A percentile compares a stretch with the other conserved stretches of the same genome.
Conservation (phyloP, 305 asterid genomes). For the Withania somnifera region DNA sequence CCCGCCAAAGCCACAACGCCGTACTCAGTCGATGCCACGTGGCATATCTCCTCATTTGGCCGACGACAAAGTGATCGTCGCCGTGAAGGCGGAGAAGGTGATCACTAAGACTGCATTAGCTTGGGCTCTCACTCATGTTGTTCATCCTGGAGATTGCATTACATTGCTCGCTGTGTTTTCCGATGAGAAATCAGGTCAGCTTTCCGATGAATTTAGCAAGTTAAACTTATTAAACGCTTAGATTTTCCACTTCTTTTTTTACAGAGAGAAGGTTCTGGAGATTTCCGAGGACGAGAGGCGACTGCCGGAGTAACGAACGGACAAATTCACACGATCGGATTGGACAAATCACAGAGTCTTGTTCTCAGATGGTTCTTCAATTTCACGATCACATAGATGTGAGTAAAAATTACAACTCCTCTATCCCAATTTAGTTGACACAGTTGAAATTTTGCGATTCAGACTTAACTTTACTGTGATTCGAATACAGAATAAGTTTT, state of each 20-base stretch:
- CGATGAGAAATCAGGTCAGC: constrained; percentile 24
- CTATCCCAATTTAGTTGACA: no score
- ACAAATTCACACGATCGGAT: constrained; percentile 38
- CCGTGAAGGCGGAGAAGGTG: constrained; percentile 65
- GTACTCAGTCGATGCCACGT: constrained; percentile 8
- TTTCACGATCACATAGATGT: constrained; percentile 39
- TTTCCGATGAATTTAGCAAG: background rate
- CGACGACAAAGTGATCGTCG: constrained; percentile 57
- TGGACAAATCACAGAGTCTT: constrained; percentile 49
- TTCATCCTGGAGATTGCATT: constrained; percentile 56
- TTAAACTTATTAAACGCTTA: background rate
- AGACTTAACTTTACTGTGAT: no score
- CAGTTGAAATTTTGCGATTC: no score
- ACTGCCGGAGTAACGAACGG: constrained; percentile 25
- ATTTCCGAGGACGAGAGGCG: constrained; percentile 36
- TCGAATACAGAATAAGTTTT: no score
- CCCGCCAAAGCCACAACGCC: constrained; percentile 35
- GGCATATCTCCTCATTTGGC: constrained; percentile 8
- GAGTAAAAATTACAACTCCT: background rate
- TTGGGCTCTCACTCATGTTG: constrained; percentile 79
- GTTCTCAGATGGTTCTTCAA: constrained; percentile 80
- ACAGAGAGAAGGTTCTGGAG: constrained; percentile 56
- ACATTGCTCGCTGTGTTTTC: constrained; percentile 55
- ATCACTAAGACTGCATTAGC: constrained; percentile 51
- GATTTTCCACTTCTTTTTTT: background rate